Base-by-base conservation (phyloP, 805 yeast species). In the Cyberlindnera amylophila region DNA sequence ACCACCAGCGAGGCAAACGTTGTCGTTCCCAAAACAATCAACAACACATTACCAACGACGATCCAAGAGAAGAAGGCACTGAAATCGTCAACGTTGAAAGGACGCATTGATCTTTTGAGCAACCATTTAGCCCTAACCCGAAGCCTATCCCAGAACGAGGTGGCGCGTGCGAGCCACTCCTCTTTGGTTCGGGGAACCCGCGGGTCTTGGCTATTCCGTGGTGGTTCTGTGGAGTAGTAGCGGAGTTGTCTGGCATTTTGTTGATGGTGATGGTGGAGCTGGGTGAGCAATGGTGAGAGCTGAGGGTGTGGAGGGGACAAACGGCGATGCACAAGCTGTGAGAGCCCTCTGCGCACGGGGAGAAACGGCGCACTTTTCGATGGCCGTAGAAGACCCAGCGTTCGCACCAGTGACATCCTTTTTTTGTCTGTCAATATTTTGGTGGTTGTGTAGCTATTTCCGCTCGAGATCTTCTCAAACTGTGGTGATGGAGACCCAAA, bases 51-150 rank as follows among this genome's bases (percentile, higher is more conserved):
- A 3, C 96, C 95, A 59, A 93, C 82, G 37, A 93, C 75, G 23
- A 93, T 67, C 96, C 98, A 90, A 6, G 96, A 86, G 44, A 91
- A 78, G 48, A 93, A 72, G 3, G 98, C 98, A 28, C 88, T 77
- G 42, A 89, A 75, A 56, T 91, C 97, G 63, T 93, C 98, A n/a
- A 86, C 77, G 59, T 84, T 90, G 66, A 87, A 86, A 1, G 96
- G 96, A 14, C 95, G 71, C 51, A 80, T 77, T 11, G 87, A 84
- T 39, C 76, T 72, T 43, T 86, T 85, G 39, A 93, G 62, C 2
- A 79, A 59, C 96, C 96, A 89, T 59, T 81, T 82, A 39, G 82
- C 47, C 35, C 79, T 63, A 29, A 77, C 74, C 19, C 62, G 57
- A 12, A 77, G 41, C 18, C 75, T 63, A 27, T 70, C 69, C 33